Evolutionary conservation across 1,139 yeast species (phyloP), one percentile per base, ranked within the genome.

Genomic region (Scheffersomyces illinoinensis): DNA sequence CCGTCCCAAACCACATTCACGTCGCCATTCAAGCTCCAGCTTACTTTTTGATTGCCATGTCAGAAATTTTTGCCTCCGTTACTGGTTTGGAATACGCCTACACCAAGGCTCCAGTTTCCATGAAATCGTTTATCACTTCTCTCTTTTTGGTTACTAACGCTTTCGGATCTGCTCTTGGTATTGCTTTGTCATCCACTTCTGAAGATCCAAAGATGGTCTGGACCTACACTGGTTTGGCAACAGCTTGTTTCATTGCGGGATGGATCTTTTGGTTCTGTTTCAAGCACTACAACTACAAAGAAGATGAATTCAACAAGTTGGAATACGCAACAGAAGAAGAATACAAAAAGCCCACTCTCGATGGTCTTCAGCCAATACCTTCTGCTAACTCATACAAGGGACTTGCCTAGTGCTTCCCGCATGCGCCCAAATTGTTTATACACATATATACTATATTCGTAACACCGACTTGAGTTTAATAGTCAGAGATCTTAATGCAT

Each of bases 31-130:
- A 68, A 54, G 61, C 64, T 8, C 70, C 71, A 2, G 69, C 69
- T 1, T 68, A 68, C 57, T 57, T 65, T 23, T 61, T 68, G 59
- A 64, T 66, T 59, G 70, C 66, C 47, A 60, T 66, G 50, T 65
- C 70, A 8, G 71, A 68, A 57, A 67, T 68, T 49, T 64, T 66
- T 58, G 70, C 70, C 23, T 66, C 69, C 43, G 60, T 66, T 52
- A 66, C 71, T 19, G 71, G 71, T 39, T 64, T 66, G 61, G 71
- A 67, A 53, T 67, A 67, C 55, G 71, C 71, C 2, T 67, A 67
- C 62, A 67, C 71, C 33, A 66, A 66, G 61, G 71, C 71, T 1
- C 71, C 71, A 5, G 61, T 57, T 18, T 59, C 60, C 52, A 67
- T 67, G 71, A 67, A 67, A 58, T 65, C 69, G 12, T 67, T 67